A percentile compares a stretch with the other conserved stretches of the same genome.
These are phyloP conservation scores for Nakazawaea pomicola DNA, from an alignment of 805 yeast genomes.

Conservation along the genomic window DNA sequence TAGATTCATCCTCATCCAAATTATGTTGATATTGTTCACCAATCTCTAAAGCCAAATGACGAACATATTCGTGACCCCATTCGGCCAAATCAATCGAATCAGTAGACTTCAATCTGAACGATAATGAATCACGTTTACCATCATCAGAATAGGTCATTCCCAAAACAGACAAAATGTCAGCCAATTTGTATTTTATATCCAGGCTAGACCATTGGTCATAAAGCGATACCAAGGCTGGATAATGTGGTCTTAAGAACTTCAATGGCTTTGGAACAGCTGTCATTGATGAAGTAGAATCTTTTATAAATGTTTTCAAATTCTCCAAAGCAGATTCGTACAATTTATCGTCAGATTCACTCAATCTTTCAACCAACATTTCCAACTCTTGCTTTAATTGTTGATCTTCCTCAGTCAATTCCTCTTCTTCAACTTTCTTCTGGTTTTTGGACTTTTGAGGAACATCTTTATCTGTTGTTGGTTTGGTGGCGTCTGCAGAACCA, in stretches of 20 bases:
- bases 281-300: conserved; percentile 96
- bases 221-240: conserved; percentile 57
- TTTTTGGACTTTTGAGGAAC: conserved; percentile 13
- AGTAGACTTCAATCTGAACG: conserved; percentile 58
- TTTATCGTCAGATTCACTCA: conserved; percentile 48
- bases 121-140: conserved; percentile 72
- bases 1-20: conserved; percentile 23
- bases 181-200: conserved; percentile 50
- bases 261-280: conserved; percentile 99
- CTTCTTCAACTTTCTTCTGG: conserved; percentile 44
- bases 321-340: conserved; percentile 60
- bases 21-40: conserved; percentile 76
- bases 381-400: conserved; percentile 80
- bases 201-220: conserved; percentile 62
- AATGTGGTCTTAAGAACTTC: conserved; percentile 89
- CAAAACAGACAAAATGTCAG: conserved; percentile 86
- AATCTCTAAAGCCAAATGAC: conserved; percentile 92
- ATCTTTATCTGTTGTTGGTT: conserved; percentile 1
- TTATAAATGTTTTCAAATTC: conserved; percentile 69
- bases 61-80: conserved; percentile 98
- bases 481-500: conserved; percentile 10
- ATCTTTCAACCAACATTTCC: conserved; percentile 79
- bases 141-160: conserved; percentile 92
- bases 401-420: conserved; percentile 92
- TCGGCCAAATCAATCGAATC: conserved; percentile 40